phyloP scores from a whole-genome alignment of 1,284 basidiomycete species.

The Pseudozyma tsukubaensis region DNA sequence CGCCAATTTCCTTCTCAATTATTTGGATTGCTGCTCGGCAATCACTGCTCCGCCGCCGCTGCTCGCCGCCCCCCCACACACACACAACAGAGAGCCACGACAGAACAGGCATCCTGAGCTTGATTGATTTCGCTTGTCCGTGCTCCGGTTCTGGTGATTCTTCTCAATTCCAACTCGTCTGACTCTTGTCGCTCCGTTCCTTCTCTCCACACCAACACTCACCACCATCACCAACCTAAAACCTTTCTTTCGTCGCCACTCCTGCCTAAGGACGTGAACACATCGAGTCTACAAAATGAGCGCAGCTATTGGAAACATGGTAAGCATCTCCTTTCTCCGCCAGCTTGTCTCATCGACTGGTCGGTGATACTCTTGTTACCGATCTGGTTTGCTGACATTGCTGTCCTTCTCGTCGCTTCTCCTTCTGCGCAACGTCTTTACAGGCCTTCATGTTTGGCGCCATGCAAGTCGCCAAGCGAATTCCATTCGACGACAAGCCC shows the following conservation, averaged over 20 bases:
- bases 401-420: not conserved
- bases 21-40: not conserved
- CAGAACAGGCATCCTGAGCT: no score
- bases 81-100: no score
- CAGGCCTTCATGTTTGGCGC: constrained; percentile 61
- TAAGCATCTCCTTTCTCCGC: constrained; percentile 15
- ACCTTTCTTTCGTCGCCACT: constrained; percentile 5
- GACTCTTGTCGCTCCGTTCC: not conserved
- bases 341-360: no score
- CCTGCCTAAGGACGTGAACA: constrained; percentile 13
- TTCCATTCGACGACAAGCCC: constrained; percentile 87
- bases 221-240: not conserved
- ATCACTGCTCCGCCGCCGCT: not conserved
- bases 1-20: not conserved
- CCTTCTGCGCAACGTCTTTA: not conserved
- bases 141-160: not conserved
- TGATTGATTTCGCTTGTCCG: no score
- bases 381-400: constrained; percentile 4
- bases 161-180: constrained; percentile 1
- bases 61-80: not conserved
- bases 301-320: constrained; percentile 55
- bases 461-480: constrained; percentile 81
- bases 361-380: not conserved
- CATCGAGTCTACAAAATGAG: constrained; percentile 33
- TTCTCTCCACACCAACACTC: not conserved